Percentiles rank a stretch among this genome's conserved stretches.
These are phyloP conservation scores for Blastobotrys peoriensis DNA, from an alignment of 805 yeast genomes.

Conservation along the genomic window DNA sequence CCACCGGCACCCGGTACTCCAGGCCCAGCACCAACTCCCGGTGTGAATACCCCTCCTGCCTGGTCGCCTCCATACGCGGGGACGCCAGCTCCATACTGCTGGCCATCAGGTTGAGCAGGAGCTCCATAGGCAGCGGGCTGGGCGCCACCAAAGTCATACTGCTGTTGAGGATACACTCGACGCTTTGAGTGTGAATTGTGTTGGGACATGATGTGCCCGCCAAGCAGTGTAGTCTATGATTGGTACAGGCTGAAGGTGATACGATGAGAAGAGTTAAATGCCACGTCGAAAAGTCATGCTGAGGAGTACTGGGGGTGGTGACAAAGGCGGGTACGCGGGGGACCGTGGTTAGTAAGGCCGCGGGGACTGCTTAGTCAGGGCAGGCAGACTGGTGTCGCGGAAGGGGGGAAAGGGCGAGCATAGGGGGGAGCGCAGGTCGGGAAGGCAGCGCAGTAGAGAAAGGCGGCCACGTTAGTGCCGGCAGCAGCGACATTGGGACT, in stretches of 20 bases:
- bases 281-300: not conserved
- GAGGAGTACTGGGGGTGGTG: not conserved
- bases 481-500: no score
- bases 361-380: no score
- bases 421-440: no score
- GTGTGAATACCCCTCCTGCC: not conserved
- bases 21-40: not conserved
- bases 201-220: conserved; percentile 1
- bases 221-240: not conserved
- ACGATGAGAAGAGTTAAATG: not conserved
- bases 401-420: no score
- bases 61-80: conserved; percentile 5
- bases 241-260: no score
- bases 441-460: no score
- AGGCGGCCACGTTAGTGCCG: no score
- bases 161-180: conserved; percentile 46
- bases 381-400: no score
- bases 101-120: conserved; percentile 8
- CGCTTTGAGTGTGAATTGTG: conserved; percentile 31
- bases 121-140: conserved; percentile 17
- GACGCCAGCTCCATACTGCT: conserved; percentile 1
- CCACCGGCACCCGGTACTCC: no score
- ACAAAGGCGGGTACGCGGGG: not conserved
- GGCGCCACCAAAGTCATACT: conserved; percentile 32
- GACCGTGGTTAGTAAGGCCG: not conserved